phyloP scores from a whole-genome alignment of 345 rosid species.

The Sonneratia alba region DNA sequence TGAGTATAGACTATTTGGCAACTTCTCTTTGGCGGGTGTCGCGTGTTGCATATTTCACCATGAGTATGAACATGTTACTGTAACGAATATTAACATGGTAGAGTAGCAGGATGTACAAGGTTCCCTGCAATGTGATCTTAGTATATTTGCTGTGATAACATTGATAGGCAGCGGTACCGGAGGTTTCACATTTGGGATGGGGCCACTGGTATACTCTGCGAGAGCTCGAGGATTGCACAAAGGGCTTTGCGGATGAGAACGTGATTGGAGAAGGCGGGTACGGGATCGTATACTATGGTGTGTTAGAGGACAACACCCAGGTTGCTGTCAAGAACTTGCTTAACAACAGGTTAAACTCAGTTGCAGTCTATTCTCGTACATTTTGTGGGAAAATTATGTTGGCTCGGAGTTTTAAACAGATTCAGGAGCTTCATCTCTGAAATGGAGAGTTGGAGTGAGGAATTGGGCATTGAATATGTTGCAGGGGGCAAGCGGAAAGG shows the following conservation, averaged over 20 bases:
- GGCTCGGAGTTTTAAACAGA: background rate
- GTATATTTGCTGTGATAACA: background rate
- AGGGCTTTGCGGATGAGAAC: constrained; percentile 64
- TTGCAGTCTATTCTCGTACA: background rate
- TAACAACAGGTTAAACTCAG: constrained; percentile 52
- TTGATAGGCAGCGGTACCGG: constrained; percentile 34
- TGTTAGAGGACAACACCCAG: constrained; percentile 51
- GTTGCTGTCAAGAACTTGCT: constrained; percentile 88
- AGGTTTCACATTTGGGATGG: constrained; percentile 48
- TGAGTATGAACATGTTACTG: too few relatives aligned
- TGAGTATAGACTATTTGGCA: too few relatives aligned
- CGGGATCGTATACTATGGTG: constrained; percentile 79
- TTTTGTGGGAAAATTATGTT: too few relatives aligned
- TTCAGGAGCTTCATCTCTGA: too few relatives aligned
- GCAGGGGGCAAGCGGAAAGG: constrained; percentile 90
- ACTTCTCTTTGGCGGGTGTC: too few relatives aligned
- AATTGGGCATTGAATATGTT: background rate
- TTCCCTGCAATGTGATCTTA: too few relatives aligned
- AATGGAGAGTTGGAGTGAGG: background rate
- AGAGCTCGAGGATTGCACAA: constrained; percentile 68
- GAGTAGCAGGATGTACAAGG: too few relatives aligned
- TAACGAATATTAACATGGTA: too few relatives aligned
- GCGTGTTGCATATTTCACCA: too few relatives aligned
- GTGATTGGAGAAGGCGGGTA: constrained; percentile 92
- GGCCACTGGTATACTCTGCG: constrained; percentile 58